Evolutionary conservation across 2,329 filamentous ascomycete species (phyloP), one percentile per base, ranked within the genome.

Genomic region (Alternaria panax): DNA sequence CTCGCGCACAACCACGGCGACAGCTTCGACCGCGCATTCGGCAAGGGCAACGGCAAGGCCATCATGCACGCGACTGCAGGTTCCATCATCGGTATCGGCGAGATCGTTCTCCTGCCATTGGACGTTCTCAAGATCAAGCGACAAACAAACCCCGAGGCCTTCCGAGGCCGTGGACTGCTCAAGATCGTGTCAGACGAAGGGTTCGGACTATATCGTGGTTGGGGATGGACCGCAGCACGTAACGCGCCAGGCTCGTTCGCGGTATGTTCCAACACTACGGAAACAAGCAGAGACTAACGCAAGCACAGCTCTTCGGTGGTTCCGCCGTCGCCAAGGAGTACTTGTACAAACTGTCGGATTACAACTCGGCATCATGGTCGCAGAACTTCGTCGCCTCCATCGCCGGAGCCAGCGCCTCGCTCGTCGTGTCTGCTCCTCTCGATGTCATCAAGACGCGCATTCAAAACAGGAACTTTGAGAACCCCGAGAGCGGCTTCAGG

Each of bases 41-140:
- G 95, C 76, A 93, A 93, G 83, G 96, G 96, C 81, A 97, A 92
- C 36, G 95, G 95, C 80, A 98, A 99, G 86, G 94, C 95, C 14
- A 93, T 99, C 73, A 91, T 99, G 91, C 92, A 97, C 82, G 97
- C 95, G 22, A 96, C 92, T 51, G 95, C 95, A 64, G 95, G 95
- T 64, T 94, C 92, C 82, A 77, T 99, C 74, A 96, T 99, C 75
- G 95, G 95, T 73, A 97, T 99, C 72, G 95, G 95, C 76, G 95
- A 99, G 83, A 96, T 99, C 67, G 87, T 99, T 59, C 87, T 99
- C 28, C 87, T 99, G 40, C 95, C 95, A 41, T 88, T 99, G 62
- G 95, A 99, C 72, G 94, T 99, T 38, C 87, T 99, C 65, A 99
- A 99, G 87, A 99, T 99, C 84, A 99, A 99, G 87, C 90, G 95